These are phyloP conservation scores for Acmispon strigosus DNA, from an alignment of 306 rosid genomes.

Conservation along the genomic window DNA sequence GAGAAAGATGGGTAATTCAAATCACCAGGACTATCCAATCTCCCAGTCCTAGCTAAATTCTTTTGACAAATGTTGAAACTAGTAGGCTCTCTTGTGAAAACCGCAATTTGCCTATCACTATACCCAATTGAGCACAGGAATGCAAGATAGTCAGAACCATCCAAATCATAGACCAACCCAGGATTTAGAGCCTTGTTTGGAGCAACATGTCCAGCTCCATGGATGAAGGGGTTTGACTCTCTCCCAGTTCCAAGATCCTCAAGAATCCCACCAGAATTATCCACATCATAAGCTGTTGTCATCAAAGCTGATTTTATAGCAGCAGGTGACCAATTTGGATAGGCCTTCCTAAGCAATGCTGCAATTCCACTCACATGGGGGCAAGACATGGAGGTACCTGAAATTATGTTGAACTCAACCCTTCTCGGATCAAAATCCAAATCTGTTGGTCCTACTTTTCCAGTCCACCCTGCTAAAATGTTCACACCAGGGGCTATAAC, in stretches of 20 bases:
- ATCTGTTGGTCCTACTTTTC: constrained; percentile 63
- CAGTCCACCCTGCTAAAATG: constrained; percentile 89
- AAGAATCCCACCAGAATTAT: constrained; percentile 53
- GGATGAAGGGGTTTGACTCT: constrained; percentile 64
- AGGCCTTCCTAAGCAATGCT: constrained; percentile 67
- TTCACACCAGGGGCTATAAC: constrained; percentile 94
- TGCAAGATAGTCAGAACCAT: constrained; percentile 46
- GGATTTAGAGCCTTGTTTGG: constrained; percentile 83
- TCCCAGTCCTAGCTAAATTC: constrained; percentile 21
- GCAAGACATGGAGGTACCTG: constrained; percentile 96
- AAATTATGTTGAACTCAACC: constrained; percentile 83
- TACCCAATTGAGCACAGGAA: constrained; percentile 87
- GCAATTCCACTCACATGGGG: constrained; percentile 90
- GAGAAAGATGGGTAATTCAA: constrained; percentile 87
- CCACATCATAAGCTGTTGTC: constrained; percentile 69
- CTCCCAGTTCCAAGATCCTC: constrained; percentile 61
- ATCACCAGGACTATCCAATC: constrained; percentile 52
- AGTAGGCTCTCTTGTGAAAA: constrained; percentile 48
- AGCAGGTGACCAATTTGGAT: constrained; percentile 74
- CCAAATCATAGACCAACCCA: constrained; percentile 65
- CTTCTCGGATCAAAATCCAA: constrained; percentile 73
- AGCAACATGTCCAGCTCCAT: constrained; percentile 94
- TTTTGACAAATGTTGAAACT: constrained; percentile 36
- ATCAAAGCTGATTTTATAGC: constrained; percentile 78
- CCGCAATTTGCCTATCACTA: constrained; percentile 36